A percentile compares a stretch with the other conserved stretches of the same genome.
Conservation (phyloP, 1,139 yeast genomes). For the Suhomyces bribrorum region DNA sequence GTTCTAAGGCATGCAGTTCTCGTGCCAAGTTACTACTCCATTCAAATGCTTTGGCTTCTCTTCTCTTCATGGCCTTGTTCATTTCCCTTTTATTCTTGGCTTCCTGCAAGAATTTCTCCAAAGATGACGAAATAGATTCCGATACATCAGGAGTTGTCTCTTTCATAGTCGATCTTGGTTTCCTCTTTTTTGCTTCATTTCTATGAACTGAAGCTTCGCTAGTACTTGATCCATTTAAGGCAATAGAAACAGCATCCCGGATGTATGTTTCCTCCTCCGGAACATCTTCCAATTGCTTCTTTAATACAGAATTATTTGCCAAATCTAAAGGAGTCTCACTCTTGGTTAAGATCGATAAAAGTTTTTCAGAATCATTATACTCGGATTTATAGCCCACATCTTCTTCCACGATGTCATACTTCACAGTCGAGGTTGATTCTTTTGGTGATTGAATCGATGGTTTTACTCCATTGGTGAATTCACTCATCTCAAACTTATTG, state of each 20-base stretch:
- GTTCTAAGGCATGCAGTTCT: constrained; percentile 42
- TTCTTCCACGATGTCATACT: constrained; percentile 7
- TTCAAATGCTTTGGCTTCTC: constrained; percentile 55
- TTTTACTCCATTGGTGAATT: constrained; percentile 20
- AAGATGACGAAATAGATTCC: constrained; percentile 13
- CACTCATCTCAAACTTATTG: constrained; percentile 26
- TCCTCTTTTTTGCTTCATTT: constrained; percentile 1
- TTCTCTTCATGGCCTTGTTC: constrained; percentile 46
- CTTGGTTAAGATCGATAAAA: constrained; percentile 20
- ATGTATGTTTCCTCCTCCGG: constrained; percentile 18
- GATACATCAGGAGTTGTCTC: constrained; percentile 1
- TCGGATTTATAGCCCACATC: constrained; percentile 6
- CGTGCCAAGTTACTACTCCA: constrained; percentile 44
- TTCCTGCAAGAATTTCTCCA: constrained; percentile 43
- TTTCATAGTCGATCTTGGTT: not conserved
- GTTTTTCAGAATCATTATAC: constrained; percentile 27
- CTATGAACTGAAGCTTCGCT: not conserved
- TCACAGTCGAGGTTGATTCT: not conserved
- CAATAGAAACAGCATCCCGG: constrained; percentile 26
- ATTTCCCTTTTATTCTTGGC: constrained; percentile 41
- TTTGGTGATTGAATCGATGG: not conserved
- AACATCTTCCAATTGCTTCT: constrained; percentile 4
- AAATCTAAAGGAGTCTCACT: constrained; percentile 19
- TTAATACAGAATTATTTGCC: constrained; percentile 16
- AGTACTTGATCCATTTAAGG: constrained; percentile 16